These are phyloP conservation scores for Colletotrichum sp. DNA, from an alignment of 2,329 filamentous ascomycete species.

Conservation along the genomic window DNA sequence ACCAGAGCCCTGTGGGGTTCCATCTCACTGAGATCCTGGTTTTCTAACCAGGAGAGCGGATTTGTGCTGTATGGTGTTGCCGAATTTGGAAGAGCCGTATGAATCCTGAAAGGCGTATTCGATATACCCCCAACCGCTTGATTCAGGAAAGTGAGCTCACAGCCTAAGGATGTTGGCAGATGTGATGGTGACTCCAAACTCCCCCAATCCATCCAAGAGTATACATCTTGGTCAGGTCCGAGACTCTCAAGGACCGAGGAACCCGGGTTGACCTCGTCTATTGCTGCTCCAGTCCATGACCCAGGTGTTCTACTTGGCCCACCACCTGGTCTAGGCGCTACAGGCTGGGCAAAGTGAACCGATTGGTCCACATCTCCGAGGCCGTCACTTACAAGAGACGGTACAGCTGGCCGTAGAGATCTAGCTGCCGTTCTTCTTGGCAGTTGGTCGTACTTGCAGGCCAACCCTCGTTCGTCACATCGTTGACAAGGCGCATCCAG, in stretches of 20 bases:
- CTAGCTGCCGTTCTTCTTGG: not conserved
- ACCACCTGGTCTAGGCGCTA: not conserved
- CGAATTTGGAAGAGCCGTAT: not conserved
- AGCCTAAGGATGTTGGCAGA: not conserved
- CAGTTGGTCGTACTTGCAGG: slow-evolving; percentile 22
- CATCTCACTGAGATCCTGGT: not conserved
- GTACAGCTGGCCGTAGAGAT: not conserved
- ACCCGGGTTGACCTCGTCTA: not conserved
- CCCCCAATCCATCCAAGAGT: not conserved
- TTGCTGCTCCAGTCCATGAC: not conserved
- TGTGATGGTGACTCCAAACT: not conserved
- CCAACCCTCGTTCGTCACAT: slow-evolving; percentile 21
- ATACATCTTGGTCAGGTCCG: not conserved
- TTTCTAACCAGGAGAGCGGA: not conserved
- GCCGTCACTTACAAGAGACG: not conserved
- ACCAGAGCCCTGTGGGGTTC: not conserved
- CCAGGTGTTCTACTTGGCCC: not conserved
- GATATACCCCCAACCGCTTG: no score
- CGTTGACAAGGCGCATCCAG: slow-evolving; percentile 25
- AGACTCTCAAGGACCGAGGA: not conserved
- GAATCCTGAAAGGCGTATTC: not conserved
- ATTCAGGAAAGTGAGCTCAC: not conserved
- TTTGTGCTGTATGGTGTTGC: not conserved
- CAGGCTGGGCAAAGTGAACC: no score
- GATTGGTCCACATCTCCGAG: not conserved